These are phyloP conservation scores for Fagopyrum tataricum DNA, from an alignment of 148 eudicot genomes.

Conservation along the genomic window DNA sequence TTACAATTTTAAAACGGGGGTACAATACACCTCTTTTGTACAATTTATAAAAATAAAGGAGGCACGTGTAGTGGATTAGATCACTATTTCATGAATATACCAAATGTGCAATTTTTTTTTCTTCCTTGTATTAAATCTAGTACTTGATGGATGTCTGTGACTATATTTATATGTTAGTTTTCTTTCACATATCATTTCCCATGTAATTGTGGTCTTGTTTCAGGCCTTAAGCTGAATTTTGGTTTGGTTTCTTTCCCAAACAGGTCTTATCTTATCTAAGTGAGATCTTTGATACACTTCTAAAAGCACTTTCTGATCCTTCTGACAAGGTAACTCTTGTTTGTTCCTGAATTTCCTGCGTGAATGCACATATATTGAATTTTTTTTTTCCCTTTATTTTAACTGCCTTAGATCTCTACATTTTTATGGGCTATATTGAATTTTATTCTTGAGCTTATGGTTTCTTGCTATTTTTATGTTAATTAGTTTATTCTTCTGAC, in stretches of 20 bases:
- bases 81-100: background rate
- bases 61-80: background rate
- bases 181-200: background rate
- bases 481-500: background rate
- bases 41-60: background rate
- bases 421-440: background rate
- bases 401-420: background rate
- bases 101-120: background rate
- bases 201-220: background rate
- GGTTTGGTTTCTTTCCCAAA: conserved; percentile 19
- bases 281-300: conserved; percentile 81
- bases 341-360: background rate
- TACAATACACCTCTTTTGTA: background rate
- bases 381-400: background rate
- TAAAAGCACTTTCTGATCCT: conserved; percentile 88
- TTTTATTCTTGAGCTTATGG: background rate
- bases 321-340: conserved; percentile 70
- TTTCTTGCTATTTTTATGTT: background rate
- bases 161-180: background rate
- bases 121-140: background rate
- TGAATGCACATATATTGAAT: background rate
- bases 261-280: conserved; percentile 74
- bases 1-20: no score
- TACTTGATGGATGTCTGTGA: background rate
- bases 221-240: background rate